These are phyloP conservation scores for Populus simonii DNA, from an alignment of 345 rosid species.

Conservation along the genomic window DNA sequence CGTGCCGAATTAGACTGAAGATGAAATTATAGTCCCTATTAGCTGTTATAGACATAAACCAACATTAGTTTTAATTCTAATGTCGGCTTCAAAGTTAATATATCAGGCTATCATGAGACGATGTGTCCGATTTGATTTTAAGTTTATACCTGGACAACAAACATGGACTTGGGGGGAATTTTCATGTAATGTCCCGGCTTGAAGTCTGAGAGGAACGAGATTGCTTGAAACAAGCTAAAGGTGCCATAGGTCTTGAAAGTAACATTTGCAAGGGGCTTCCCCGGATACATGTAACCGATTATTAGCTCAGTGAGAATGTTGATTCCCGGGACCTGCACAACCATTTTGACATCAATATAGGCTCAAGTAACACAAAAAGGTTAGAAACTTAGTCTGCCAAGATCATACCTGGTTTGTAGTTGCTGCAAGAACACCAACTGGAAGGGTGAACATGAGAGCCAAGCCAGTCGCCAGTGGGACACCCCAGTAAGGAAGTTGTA, in stretches of 20 bases:
- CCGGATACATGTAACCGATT: slow-evolving; percentile 56
- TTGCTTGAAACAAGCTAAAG: slow-evolving; percentile 42
- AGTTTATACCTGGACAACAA: slow-evolving; percentile 43
- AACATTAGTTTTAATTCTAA: background rate
- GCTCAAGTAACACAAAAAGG: no score
- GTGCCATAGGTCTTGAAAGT: slow-evolving; percentile 51
- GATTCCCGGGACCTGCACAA: slow-evolving; percentile 42
- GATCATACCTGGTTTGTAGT: slow-evolving; percentile 49
- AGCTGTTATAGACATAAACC: slow-evolving; percentile 16
- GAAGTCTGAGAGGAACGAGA: slow-evolving; percentile 49
- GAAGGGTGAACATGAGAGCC: slow-evolving; percentile 49
- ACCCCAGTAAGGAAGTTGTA: slow-evolving; percentile 66
- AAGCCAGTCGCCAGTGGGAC: slow-evolving; percentile 34
- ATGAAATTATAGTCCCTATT: slow-evolving; percentile 41
- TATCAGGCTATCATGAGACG: background rate
- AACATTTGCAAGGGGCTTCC: slow-evolving; percentile 51
- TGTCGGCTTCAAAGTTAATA: background rate
- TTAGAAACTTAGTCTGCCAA: background rate
- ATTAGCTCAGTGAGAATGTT: slow-evolving; percentile 50
- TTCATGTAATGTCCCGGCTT: slow-evolving; percentile 64
- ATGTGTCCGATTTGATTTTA: no score
- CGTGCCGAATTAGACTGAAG: slow-evolving; percentile 43
- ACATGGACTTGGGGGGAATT: slow-evolving; percentile 58
- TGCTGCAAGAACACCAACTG: slow-evolving; percentile 49
- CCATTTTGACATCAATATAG: background rate